A percentile compares a stretch with the other conserved stretches of the same genome.
These are phyloP conservation scores for Scutellaria galericulata DNA, from an alignment of 257 asterid species.

Conservation along the genomic window DNA sequence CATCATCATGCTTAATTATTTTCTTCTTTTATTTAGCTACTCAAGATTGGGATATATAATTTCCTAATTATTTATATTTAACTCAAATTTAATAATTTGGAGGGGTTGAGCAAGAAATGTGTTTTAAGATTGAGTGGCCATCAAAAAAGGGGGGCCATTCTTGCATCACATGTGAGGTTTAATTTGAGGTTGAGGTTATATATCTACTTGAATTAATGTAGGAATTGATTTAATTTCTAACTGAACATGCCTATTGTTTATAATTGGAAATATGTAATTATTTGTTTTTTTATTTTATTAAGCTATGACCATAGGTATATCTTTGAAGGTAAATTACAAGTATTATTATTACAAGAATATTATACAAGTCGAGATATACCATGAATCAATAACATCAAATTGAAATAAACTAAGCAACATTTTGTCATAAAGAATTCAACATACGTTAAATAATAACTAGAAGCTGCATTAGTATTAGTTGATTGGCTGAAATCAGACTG, in stretches of 20 bases:
- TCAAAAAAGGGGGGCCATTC: constrained; percentile 3
- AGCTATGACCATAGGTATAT: too few relatives aligned
- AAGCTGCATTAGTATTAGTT: background rate
- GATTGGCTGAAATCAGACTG: constrained; percentile 14
- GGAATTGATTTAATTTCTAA: background rate
- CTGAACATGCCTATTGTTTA: too few relatives aligned
- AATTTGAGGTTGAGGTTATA: constrained; percentile 8
- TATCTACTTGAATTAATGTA: background rate
- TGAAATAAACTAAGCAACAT: too few relatives aligned
- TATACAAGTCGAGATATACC: too few relatives aligned
- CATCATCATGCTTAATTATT: constrained; percentile 46
- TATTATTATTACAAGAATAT: too few relatives aligned
- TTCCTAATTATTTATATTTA: constrained; percentile 23
- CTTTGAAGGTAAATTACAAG: background rate
- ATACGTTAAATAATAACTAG: background rate
- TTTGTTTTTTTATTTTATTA: too few relatives aligned
- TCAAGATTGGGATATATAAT: constrained; percentile 35
- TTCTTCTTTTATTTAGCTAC: constrained; percentile 3
- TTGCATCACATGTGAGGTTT: constrained; percentile 34
- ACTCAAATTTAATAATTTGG: too few relatives aligned
- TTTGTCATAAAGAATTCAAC: background rate
- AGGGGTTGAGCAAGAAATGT: constrained; percentile 30
- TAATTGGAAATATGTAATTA: too few relatives aligned
- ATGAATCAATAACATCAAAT: too few relatives aligned
- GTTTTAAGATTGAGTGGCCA: constrained; percentile 29